Evolutionary conservation across 192 early-diverging fungal genomes (phyloP).

Genomic region (Dissophora globulifera): DNA sequence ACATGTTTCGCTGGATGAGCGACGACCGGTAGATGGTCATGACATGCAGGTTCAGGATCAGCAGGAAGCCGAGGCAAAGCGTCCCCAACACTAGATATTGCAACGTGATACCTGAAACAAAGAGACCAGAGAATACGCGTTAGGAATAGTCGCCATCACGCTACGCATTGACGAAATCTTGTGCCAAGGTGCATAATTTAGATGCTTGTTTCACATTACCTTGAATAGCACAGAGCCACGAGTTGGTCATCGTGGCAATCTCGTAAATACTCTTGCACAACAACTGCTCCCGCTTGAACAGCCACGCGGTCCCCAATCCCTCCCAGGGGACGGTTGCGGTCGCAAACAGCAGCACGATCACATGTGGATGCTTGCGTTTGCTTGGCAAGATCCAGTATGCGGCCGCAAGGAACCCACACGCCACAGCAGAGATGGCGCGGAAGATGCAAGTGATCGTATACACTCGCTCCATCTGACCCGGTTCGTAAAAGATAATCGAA

Average conservation of each 20-base stretch:
- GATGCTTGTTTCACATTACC: neutral
- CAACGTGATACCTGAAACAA: slow-evolving; percentile 15
- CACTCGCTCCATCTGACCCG: slow-evolving; percentile 10
- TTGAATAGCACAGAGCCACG: slow-evolving; percentile 47
- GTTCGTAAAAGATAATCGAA: slow-evolving; percentile 25
- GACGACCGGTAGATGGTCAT: slow-evolving; percentile 16
- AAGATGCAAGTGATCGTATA: slow-evolving; percentile 25
- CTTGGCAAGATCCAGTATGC: slow-evolving; percentile 16
- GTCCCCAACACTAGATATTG: slow-evolving; percentile 19
- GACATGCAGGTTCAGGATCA: slow-evolving; percentile 39
- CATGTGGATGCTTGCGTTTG: slow-evolving; percentile 27
- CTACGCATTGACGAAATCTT: neutral
- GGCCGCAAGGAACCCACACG: slow-evolving; percentile 5
- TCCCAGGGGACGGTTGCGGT: slow-evolving; percentile 16
- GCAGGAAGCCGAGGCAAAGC: slow-evolving; percentile 20
- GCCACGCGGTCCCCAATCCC: slow-evolving; percentile 19
- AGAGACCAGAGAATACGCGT: neutral
- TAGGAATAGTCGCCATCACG: neutral
- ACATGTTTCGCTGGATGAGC: slow-evolving; percentile 14
- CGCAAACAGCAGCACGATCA: slow-evolving; percentile 20
- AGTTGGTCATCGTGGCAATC: slow-evolving; percentile 28
- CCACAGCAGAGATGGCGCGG: slow-evolving; percentile 13
- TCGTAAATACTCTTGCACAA: slow-evolving; percentile 32
- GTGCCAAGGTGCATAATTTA: neutral
- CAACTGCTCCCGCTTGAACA: slow-evolving; percentile 16